Evolutionary conservation across 352 stramenopile genomes (phyloP), one percentile per base, ranked within the genome.

Genomic region (Phytophthora ohioensis): DNA sequence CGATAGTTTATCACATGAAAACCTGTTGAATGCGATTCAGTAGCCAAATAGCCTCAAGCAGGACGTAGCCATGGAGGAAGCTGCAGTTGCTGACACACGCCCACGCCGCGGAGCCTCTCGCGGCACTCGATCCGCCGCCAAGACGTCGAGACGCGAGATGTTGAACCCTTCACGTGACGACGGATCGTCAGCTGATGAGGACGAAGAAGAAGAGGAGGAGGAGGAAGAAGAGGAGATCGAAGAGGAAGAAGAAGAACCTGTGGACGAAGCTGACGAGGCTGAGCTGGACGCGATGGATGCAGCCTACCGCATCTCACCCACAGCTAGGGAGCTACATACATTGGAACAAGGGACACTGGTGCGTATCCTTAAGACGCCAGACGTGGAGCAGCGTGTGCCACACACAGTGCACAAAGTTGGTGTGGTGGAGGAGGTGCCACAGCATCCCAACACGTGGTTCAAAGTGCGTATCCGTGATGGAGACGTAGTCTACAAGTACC

Each of bases 401-500:
- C 89, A 96, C 55, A 96, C 88, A 7, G 72, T 89, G 6, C 67
- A 82, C 68, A 94, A 96, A 75, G 68, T 96, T 30, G 89, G 89
- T 17, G 69, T 93, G 17, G 87, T 96, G 34, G 87, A 94, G 57
- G 89, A 96, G 38, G 82, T 90, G 0, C 89, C 89, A 38, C 82
- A 86, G 58, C 89, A 96, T 65, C 89, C 89, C 8, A 96, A 94
- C 52, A 96, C 89, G 64, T 96, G 89, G 89, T 94, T 92, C 62
- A 91, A 87, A 62, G 89, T 96, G 64, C 81, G 89, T 5, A 94
- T 96, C 36, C 79, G 81, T 15, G 85, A 94, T 46, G 85, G 85
- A 36, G 87, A 96, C 30, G 87, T 96, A n/a, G 84, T 94, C 61
- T 94, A 94, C 77, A 96, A 94, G 70, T 96, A 95, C 71, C 80